Conservation (phyloP, 257 asterid genomes). For the Nicotiana obtusifolia region DNA sequence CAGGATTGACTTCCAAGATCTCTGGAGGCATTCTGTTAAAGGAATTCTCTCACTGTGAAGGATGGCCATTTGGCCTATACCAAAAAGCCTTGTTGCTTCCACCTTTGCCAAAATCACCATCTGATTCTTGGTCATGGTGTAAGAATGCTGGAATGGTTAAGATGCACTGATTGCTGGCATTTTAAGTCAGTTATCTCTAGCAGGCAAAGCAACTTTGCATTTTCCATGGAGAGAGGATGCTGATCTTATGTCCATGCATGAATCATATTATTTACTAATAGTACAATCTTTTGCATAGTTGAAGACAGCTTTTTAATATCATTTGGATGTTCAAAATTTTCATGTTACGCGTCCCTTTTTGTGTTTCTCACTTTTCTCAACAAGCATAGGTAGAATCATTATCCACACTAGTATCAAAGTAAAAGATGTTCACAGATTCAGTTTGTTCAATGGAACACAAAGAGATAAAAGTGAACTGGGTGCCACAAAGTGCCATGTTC, state of each 20-base stretch:
- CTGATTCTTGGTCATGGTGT: constrained; percentile 82
- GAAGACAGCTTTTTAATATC: not conserved
- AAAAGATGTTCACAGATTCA: not conserved
- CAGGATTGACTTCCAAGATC: constrained; percentile 38
- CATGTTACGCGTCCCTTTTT: not conserved
- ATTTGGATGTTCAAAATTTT: not conserved
- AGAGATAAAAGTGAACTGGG: not conserved
- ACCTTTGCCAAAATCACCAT: constrained; percentile 76
- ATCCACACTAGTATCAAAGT: not conserved
- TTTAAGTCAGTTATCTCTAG: not conserved
- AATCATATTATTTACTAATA: not conserved
- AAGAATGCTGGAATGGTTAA: constrained; percentile 18
- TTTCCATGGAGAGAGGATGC: not conserved
- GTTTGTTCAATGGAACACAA: not conserved
- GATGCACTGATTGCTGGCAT: not conserved
- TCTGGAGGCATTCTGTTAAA: constrained; percentile 26
- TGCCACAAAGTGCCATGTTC: not conserved
- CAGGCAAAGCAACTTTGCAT: not conserved
- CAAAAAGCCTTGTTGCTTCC: constrained; percentile 64
- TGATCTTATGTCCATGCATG: not conserved
- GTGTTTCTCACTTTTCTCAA: not conserved
- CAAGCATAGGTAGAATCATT: not conserved
- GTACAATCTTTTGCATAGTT: not conserved
- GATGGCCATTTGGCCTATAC: constrained; percentile 91
- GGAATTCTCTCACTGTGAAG: constrained; percentile 48